Conservation (phyloP, 83 land plant species). For the Picea abies region DNA sequence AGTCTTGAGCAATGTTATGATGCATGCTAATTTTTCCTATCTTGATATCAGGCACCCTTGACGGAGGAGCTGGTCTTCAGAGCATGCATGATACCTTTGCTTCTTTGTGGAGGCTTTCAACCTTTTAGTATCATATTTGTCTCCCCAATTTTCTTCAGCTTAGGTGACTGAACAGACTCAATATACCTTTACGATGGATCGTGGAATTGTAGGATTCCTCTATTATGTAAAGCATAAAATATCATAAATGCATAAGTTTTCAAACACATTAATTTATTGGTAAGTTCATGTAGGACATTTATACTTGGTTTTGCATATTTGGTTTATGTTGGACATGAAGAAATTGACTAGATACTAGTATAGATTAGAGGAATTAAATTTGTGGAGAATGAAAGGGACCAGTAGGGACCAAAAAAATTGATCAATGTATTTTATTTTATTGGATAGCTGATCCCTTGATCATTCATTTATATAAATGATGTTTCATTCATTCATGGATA, state of each 20-base stretch:
- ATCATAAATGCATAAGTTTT: neutral
- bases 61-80: constrained; percentile 98
- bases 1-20: constrained; percentile 10
- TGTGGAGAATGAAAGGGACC: neutral
- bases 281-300: neutral
- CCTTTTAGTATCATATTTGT: constrained; percentile 55
- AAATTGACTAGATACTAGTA: constrained; percentile 11
- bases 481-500: neutral
- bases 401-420: neutral
- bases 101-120: constrained; percentile 85
- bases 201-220: neutral
- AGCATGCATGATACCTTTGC: constrained; percentile 95
- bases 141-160: constrained; percentile 80
- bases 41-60: constrained; percentile 80
- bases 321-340: neutral
- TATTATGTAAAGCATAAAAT: neutral
- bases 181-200: neutral
- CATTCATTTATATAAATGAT: neutral
- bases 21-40: constrained; percentile 8
- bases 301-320: neutral
- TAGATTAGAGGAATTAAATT: neutral
- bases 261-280: neutral
- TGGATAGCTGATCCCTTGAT: neutral
- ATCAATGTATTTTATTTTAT: neutral
- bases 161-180: constrained; percentile 49